Conservation (phyloP, 768 basidiomycete species). For the Mycena belliarum region DNA sequence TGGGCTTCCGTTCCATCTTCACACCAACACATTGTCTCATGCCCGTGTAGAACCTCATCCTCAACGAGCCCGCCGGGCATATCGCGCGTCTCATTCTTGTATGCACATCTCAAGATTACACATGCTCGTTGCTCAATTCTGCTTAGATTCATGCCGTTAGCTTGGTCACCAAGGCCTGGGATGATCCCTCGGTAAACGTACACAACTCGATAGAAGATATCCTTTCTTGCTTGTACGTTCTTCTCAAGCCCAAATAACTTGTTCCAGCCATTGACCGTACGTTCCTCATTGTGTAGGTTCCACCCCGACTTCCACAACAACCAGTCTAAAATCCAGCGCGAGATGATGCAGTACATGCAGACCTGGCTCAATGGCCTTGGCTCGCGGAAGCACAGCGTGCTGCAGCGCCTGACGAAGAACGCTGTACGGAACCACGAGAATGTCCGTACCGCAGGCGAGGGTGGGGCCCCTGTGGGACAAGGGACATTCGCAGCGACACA, state of each 20-base stretch:
- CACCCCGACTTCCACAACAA: constrained; percentile 80
- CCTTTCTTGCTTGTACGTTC: constrained; percentile 61
- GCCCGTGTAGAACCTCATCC: constrained; percentile 59
- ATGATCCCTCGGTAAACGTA: constrained; percentile 63
- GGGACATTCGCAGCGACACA: constrained; percentile 50
- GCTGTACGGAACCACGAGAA: constrained; percentile 75
- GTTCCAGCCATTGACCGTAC: too few species aligned
- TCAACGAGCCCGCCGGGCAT: constrained; percentile 83
- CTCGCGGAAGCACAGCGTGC: constrained; percentile 43
- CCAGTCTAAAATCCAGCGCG: constrained; percentile 65
- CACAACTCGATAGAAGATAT: constrained; percentile 60
- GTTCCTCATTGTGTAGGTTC: constrained; percentile 65
- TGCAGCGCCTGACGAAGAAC: constrained; percentile 63
- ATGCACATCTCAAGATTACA: not conserved
- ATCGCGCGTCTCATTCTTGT: constrained; percentile 72
- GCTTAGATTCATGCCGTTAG: constrained; percentile 62
- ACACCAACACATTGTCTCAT: constrained; percentile 10
- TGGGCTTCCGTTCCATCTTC: constrained; percentile 39
- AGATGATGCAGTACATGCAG: constrained; percentile 73
- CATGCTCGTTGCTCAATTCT: not conserved
- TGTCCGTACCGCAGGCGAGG: constrained; percentile 56
- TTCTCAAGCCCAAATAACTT: not conserved
- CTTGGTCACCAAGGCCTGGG: constrained; percentile 80
- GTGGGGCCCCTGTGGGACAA: constrained; percentile 45
- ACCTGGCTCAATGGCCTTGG: constrained; percentile 61